phyloP scores from a whole-genome alignment of 176 grass and related monocot species.

The Oryza glumipatula region DNA sequence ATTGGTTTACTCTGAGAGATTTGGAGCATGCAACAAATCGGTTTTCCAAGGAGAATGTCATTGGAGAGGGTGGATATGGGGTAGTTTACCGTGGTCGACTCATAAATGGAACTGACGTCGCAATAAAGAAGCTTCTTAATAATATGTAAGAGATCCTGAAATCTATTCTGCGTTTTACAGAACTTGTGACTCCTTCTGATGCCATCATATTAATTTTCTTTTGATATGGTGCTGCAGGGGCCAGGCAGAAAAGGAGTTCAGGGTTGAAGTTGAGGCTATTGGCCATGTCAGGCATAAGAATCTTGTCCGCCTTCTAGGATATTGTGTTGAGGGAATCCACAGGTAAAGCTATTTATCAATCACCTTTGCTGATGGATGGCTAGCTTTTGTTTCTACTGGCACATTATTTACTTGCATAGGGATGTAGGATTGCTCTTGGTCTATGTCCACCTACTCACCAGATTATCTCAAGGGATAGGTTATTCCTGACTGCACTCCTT shows the following conservation, averaged over 20 bases:
- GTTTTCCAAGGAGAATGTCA: slow-evolving; percentile 5
- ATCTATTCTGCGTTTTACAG: neutral
- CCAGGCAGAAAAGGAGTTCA: slow-evolving; percentile 3
- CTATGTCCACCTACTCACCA: slow-evolving; percentile 2
- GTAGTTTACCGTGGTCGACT: neutral
- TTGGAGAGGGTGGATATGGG: slow-evolving; percentile 4
- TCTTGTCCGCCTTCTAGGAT: slow-evolving; percentile 1
- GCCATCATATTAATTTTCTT: slow-evolving; percentile 9
- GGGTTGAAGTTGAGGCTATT: slow-evolving; percentile 8
- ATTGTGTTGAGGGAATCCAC: neutral
- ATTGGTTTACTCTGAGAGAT: neutral
- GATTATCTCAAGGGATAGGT: neutral
- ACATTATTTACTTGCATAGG: neutral
- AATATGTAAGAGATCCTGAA: neutral
- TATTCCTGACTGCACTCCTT: neutral
- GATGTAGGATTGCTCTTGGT: neutral
- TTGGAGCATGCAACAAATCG: neutral
- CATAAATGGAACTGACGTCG: neutral
- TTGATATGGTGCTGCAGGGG: slow-evolving; percentile 6
- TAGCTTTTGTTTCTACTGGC: neutral
- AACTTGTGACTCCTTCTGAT: slow-evolving; percentile 23
- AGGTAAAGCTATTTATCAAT: neutral
- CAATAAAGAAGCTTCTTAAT: slow-evolving; percentile 1
- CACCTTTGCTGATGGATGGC: neutral
- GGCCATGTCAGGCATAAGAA: neutral